Base-by-base conservation (phyloP, 192 early-diverging fungal genomes). In the Backusella tuberculispora region DNA sequence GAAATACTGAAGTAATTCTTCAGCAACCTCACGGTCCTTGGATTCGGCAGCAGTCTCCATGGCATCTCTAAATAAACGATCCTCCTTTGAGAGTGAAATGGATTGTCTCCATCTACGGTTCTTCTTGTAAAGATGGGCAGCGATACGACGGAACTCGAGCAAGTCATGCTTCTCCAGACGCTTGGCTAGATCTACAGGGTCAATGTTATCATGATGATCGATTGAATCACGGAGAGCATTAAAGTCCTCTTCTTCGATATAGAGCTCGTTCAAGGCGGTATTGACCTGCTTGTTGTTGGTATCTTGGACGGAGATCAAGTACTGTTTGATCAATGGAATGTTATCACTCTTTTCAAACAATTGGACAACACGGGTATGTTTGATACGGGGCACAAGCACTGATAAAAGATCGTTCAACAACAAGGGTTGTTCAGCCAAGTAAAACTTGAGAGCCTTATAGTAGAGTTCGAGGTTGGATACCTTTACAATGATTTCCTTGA, bases 341-440 rank as follows among this genome's bases (percentile, higher is more conserved):
- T 99, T 98, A 83, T 98, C 96, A 2, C 95, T 95, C 86, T 98
- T 99, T 81, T 94, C 90, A 91, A 99, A 98, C 90, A 98, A 93
- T 83, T 93, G 90, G 41, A 98, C 97, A 17, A 97, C 97, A 56
- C 97, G 92, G 45, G 96, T 97, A 82, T 99, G 98, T 81, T 99
- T 97, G 76, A 99, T 91, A 26, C 95, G 88, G 3, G 96, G 88
- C 26, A 95, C 95, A 72, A 99, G 85, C 4, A 89, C 94, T 15
- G 92, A 89, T 46, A 99, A 83, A 65, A 99, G 83, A 73, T 99
- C 98, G 80, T 93, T 98, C 79, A 99, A 85, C 45, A 96, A 78
- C 70, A 99, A 82, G 13, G 98, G 98, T 76, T 99, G 96, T 82
- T 98, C 95, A 82, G 94, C 91, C 76, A 99, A 84, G 78, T 99